These are phyloP conservation scores for Candida nemodendra DNA, from an alignment of 805 yeast genomes.

Conservation along the genomic window DNA sequence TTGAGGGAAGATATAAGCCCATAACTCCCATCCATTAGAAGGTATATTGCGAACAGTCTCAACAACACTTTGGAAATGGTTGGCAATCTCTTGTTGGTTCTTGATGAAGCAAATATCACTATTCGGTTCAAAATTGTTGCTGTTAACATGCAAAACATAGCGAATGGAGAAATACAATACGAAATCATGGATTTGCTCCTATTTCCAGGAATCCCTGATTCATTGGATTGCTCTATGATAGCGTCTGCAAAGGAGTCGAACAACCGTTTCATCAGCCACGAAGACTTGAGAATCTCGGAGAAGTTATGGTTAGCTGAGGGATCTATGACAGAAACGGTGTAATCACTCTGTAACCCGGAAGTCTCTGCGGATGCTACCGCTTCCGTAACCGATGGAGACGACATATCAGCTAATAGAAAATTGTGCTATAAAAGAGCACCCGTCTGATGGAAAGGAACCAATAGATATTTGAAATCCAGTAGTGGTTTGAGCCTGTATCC, in stretches of 20 bases:
- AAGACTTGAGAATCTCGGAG: constrained; percentile 18
- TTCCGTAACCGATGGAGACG: too few relatives aligned
- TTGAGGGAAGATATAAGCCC: constrained; percentile 37
- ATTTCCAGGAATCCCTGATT: constrained; percentile 29
- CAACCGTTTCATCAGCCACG: constrained; percentile 24
- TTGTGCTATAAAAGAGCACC: too few relatives aligned
- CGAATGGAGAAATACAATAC: constrained; percentile 49
- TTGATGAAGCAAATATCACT: constrained; percentile 53
- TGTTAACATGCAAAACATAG: constrained; percentile 53
- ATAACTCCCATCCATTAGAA: constrained; percentile 33
- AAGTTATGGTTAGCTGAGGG: constrained; percentile 13
- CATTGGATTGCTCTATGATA: constrained; percentile 33
- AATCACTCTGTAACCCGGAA: too few relatives aligned
- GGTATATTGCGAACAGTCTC: constrained; percentile 37
- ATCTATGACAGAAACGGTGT: constrained; percentile 14
- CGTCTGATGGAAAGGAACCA: too few relatives aligned
- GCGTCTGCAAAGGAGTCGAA: constrained; percentile 33
- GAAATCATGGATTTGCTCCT: constrained; percentile 43
- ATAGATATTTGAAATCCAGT: too few relatives aligned
- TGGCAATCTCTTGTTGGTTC: constrained; percentile 40
- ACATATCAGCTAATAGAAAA: too few relatives aligned
- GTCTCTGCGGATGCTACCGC: too few relatives aligned
- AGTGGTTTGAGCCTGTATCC: too few relatives aligned
- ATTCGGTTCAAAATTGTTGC: constrained; percentile 60
- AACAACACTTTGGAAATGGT: constrained; percentile 31